These are phyloP conservation scores for Ballota nigra DNA, from an alignment of 257 asterid species.

Conservation along the genomic window DNA sequence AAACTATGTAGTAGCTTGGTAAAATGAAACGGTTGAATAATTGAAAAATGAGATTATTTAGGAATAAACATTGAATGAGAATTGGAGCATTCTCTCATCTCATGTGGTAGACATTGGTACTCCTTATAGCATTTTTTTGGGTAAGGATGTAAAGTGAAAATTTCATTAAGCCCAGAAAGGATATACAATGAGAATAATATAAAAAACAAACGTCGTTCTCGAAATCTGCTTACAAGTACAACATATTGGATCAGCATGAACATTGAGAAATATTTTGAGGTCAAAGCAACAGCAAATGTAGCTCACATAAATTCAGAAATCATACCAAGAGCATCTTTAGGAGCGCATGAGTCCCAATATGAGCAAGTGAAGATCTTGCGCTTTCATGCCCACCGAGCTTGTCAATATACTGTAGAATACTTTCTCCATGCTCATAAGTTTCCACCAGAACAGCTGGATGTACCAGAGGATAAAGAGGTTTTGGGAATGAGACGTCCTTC, in stretches of 20 bases:
- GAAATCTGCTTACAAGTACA: not conserved
- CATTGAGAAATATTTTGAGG: slow-evolving; percentile 5
- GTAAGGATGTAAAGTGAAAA: not conserved
- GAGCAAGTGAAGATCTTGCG: slow-evolving; percentile 67
- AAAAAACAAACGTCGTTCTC: not conserved
- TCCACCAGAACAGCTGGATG: slow-evolving; percentile 94
- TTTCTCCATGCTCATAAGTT: slow-evolving; percentile 84
- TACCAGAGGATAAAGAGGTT: slow-evolving; percentile 85
- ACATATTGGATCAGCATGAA: slow-evolving; percentile 5
- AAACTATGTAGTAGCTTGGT: not conserved
- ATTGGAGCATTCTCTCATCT: not conserved
- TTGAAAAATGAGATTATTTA: not conserved
- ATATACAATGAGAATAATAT: not conserved
- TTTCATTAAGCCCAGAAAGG: not conserved
- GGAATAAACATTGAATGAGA: not conserved
- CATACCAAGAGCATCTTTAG: slow-evolving; percentile 88
- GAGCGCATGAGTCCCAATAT: slow-evolving; percentile 81
- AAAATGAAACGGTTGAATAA: no score
- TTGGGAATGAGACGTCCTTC: slow-evolving; percentile 88
- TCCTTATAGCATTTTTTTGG: not conserved
- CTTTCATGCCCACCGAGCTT: slow-evolving; percentile 53
- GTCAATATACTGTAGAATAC: slow-evolving; percentile 63
- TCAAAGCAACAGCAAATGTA: slow-evolving; percentile 6
- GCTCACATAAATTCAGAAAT: not conserved
- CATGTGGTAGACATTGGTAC: not conserved